A percentile compares a stretch with the other conserved stretches of the same genome.
These are phyloP conservation scores for Russula griseocarnosa DNA, from an alignment of 768 basidiomycete species.

Conservation along the genomic window DNA sequence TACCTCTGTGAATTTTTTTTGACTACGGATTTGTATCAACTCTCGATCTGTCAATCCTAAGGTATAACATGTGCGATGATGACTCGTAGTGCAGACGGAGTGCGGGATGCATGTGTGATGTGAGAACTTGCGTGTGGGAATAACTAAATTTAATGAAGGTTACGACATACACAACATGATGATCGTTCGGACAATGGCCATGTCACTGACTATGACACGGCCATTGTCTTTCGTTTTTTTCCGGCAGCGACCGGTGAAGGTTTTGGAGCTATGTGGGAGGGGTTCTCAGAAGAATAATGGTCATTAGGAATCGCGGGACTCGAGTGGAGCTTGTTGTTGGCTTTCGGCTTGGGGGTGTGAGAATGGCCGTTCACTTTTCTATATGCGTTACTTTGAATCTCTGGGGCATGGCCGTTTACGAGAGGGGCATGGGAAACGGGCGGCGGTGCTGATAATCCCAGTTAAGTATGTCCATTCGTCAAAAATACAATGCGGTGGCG, in stretches of 20 bases:
- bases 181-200: neutral
- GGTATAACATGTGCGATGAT: conserved; percentile 20
- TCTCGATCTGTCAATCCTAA: conserved; percentile 30
- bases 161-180: conserved; percentile 12
- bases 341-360: conserved; percentile 10
- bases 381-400: conserved; percentile 12
- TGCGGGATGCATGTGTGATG: conserved; percentile 6
- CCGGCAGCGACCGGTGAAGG: conserved; percentile 38
- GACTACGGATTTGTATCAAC: conserved; percentile 22
- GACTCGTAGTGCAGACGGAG: conserved; percentile 12
- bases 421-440: conserved; percentile 1
- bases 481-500: neutral
- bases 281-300: conserved; percentile 12
- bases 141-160: conserved; percentile 29
- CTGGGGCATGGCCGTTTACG: conserved; percentile 5
- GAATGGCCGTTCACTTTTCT: conserved; percentile 18
- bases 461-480: conserved; percentile 1
- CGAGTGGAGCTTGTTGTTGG: conserved; percentile 11
- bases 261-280: conserved; percentile 1
- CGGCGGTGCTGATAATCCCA: conserved; percentile 11
- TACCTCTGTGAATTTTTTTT: conserved; percentile 3
- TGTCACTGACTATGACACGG: conserved; percentile 27
- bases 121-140: conserved; percentile 21
- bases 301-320: neutral
- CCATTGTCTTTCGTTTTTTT: conserved; percentile 55